These are phyloP conservation scores for Wickerhamiella vanderwaltii DNA, from an alignment of 805 yeast species.

Conservation along the genomic window DNA sequence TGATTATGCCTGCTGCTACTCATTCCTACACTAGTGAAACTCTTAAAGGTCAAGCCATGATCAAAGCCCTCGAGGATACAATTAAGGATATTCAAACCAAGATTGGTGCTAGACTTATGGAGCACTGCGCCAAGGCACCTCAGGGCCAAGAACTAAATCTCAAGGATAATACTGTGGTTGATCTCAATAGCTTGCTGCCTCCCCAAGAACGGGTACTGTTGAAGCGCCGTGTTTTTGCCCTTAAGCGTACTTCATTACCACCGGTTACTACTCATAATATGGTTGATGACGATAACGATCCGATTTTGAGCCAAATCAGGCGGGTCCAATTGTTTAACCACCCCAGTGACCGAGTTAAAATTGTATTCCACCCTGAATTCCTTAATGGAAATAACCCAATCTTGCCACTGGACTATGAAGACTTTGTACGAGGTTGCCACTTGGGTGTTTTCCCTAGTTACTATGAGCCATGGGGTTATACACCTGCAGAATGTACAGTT, in stretches of 20 bases:
- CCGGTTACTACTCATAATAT: constrained; percentile 96
- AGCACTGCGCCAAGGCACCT: constrained; percentile 58
- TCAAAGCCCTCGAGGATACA: constrained; percentile 78
- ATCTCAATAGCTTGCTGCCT: constrained; percentile 69
- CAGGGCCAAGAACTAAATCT: constrained; percentile 27
- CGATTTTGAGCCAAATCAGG: constrained; percentile 82
- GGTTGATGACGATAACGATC: constrained; percentile 85
- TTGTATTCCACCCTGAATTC: constrained; percentile 96
- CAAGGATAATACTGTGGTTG: constrained; percentile 28
- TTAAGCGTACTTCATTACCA: constrained; percentile 79
- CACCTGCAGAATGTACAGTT: constrained; percentile 98
- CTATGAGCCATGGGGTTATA: constrained; percentile 99
- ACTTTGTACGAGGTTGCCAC: constrained; percentile 95
- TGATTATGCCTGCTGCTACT: constrained; percentile 95
- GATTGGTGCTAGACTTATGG: constrained; percentile 79
- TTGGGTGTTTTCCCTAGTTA: constrained; percentile 97
- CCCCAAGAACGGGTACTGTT: constrained; percentile 79
- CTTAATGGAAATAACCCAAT: constrained; percentile 90
- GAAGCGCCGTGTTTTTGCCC: constrained; percentile 85
- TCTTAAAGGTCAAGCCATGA: constrained; percentile 89
- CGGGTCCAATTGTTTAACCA: constrained; percentile 82
- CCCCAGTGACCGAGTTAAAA: constrained; percentile 83
- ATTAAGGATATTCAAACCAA: constrained; percentile 76
- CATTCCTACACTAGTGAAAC: constrained; percentile 94
- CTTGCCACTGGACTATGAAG: constrained; percentile 87